These are phyloP conservation scores for Cantharellus cinnabarinus DNA, from an alignment of 768 basidiomycete species.

Conservation along the genomic window DNA sequence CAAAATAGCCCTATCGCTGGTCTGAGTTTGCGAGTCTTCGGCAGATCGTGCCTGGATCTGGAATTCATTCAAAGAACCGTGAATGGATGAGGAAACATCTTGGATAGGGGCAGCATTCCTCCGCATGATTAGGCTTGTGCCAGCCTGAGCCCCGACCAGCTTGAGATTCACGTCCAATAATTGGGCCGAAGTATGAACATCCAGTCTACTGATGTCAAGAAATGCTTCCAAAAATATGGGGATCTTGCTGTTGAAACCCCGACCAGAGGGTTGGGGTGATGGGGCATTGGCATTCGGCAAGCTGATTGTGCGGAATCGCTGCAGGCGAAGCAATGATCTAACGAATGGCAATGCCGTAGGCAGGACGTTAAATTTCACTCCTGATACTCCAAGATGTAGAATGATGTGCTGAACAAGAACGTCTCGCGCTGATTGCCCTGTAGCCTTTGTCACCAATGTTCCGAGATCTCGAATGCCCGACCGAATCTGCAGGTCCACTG, in stretches of 20 bases:
- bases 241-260: not conserved
- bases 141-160: not conserved
- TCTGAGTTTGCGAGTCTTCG: not conserved
- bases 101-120: too few relatives aligned
- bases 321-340: not conserved
- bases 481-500: not conserved
- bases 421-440: too few relatives aligned
- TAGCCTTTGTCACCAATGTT: not conserved
- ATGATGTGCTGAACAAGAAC: not conserved
- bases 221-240: not conserved
- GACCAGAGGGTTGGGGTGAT: not conserved
- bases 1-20: slow-evolving; percentile 4
- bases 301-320: not conserved
- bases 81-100: too few relatives aligned
- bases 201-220: not conserved
- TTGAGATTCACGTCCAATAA: not conserved
- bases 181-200: not conserved
- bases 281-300: not conserved
- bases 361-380: not conserved
- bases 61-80: not conserved
- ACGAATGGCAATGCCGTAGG: not conserved
- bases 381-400: not conserved
- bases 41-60: not conserved
- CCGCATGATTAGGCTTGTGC: not conserved
- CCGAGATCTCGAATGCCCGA: not conserved